Conservation (phyloP, 352 stramenopile genomes). For the Aphanomyces astaci region DNA sequence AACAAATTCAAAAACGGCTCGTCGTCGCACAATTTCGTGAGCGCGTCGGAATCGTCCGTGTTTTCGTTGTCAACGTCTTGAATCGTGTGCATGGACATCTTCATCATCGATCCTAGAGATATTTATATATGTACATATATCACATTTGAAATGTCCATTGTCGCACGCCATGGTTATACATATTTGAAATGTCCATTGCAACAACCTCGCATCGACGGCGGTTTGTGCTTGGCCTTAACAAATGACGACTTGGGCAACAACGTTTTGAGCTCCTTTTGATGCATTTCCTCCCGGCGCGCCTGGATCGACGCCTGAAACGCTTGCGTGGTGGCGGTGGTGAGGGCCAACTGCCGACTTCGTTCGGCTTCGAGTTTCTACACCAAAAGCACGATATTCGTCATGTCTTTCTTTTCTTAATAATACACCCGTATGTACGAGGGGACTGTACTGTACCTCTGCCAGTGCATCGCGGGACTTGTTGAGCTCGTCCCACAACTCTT, state of each 20-base stretch:
- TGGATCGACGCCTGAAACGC: conserved; percentile 28
- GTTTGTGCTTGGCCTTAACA: conserved; percentile 26
- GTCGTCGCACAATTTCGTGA: conserved; percentile 9
- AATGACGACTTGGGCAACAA: conserved; percentile 57
- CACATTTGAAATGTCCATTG: too few species aligned
- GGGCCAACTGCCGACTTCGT: neutral
- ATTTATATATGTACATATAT: too few species aligned
- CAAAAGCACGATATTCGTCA: neutral
- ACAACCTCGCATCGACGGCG: conserved; percentile 11
- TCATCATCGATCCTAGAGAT: conserved; percentile 6
- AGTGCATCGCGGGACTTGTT: conserved; percentile 37
- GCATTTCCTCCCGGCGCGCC: conserved; percentile 48
- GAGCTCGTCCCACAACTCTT: conserved; percentile 49
- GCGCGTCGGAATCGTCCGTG: conserved; percentile 31
- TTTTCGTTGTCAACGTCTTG: conserved; percentile 68
- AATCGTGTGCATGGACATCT: conserved; percentile 28
- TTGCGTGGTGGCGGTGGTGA: neutral
- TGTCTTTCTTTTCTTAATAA: neutral
- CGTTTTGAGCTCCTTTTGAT: conserved; percentile 44
- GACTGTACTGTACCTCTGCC: conserved; percentile 23
- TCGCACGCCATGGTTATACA: too few species aligned
- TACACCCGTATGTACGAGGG: neutral
- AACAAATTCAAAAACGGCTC: conserved; percentile 20
- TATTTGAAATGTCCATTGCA: too few species aligned
- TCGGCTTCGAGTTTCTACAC: conserved; percentile 20